A percentile compares a stretch with the other conserved stretches of the same genome.
phyloP scores from a whole-genome alignment of 2,329 filamentous ascomycete species.

The Trichoderma sp. region DNA sequence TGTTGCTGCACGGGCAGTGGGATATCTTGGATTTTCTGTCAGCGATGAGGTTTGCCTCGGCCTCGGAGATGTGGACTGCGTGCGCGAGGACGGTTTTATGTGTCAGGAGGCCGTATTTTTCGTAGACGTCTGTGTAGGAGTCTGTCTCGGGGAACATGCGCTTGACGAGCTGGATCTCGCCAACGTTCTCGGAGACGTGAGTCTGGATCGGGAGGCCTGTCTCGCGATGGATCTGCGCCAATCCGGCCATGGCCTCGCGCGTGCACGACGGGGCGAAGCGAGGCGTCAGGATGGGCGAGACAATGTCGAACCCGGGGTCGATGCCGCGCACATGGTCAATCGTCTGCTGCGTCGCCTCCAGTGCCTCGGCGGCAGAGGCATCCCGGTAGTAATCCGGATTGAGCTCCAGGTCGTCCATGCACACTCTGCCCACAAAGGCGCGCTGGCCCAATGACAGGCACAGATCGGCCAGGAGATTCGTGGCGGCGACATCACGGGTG shows the following conservation, averaged over 20 bases:
- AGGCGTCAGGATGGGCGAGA: slow-evolving; percentile 80
- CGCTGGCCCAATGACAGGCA: slow-evolving; percentile 81
- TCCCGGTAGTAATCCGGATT: slow-evolving; percentile 83
- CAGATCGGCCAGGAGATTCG: slow-evolving; percentile 86
- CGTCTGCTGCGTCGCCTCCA: slow-evolving; percentile 60
- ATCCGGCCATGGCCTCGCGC: slow-evolving; percentile 58
- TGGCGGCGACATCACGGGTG: slow-evolving; percentile 82
- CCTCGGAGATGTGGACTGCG: slow-evolving; percentile 72
- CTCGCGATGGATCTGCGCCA: slow-evolving; percentile 67
- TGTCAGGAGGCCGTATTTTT: slow-evolving; percentile 69
- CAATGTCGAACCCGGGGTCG: slow-evolving; percentile 66
- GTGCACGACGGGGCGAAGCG: slow-evolving; percentile 69
- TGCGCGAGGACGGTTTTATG: slow-evolving; percentile 81
- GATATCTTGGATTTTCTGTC: slow-evolving; percentile 66
- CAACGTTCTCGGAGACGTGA: slow-evolving; percentile 82
- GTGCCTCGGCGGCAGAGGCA: slow-evolving; percentile 60
- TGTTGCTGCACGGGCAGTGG: slow-evolving; percentile 89
- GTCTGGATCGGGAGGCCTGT: slow-evolving; percentile 77
- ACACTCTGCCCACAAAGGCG: slow-evolving; percentile 90
- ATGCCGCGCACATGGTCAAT: slow-evolving; percentile 69
- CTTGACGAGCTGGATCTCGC: slow-evolving; percentile 72
- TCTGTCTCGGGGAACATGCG: slow-evolving; percentile 66
- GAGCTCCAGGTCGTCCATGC: slow-evolving; percentile 75
- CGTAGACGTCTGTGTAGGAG: slow-evolving; percentile 80
- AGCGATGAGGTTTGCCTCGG: slow-evolving; percentile 69